Evolutionary conservation across 306 rosid genomes (phyloP), one percentile per base, ranked within the genome.

Genomic region (Sicyos baderoa): DNA sequence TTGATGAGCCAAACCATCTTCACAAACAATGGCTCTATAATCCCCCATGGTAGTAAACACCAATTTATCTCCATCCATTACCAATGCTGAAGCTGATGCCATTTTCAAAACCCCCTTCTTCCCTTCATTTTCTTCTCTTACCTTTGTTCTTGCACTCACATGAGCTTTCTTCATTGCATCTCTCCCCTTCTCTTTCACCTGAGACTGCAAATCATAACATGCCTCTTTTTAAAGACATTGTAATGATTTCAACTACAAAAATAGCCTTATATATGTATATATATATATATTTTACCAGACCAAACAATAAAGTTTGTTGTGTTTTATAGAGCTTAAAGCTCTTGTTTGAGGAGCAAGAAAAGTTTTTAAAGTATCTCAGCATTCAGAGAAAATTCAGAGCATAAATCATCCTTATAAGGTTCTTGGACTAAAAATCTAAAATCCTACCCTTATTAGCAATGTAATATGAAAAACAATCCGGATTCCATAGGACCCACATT

Each of bases 91-190:
- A 68, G 81, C 88, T 19, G 93, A 86, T 15, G 95, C 80, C 15
- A 73, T 78, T 70, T 61, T 67, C 63, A 62, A 12, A 21, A 16
- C 47, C 66, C 81, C 88, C 14, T 81, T 86, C 14, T 81, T 86
- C 10, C 68, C 70, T 75, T 73, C 69, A 19, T 72, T 21, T 37
- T 44, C 67, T 66, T 79, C 88, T 77, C 77, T 78, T 14, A 86
- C 74, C 79, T 74, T 83, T 64, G 86, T 74, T 63, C 79, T 83
- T 44, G 81, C 92, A 59, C 73, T 78, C 25, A 81, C 71, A 74
- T 86, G 87, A 19, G 96, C 96, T 58, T 85, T 89, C 75, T 74
- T 89, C 84, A 89, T 72, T 8, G 80, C 71, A 25, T 89, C 95
- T 63, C 73, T 84, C 77, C 85, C 23, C 74, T 82, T 89, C 66